A percentile compares a stretch with the other conserved stretches of the same genome.
Conservation (phyloP, 768 basidiomycete species). For the Psilocybe tampanensis region DNA sequence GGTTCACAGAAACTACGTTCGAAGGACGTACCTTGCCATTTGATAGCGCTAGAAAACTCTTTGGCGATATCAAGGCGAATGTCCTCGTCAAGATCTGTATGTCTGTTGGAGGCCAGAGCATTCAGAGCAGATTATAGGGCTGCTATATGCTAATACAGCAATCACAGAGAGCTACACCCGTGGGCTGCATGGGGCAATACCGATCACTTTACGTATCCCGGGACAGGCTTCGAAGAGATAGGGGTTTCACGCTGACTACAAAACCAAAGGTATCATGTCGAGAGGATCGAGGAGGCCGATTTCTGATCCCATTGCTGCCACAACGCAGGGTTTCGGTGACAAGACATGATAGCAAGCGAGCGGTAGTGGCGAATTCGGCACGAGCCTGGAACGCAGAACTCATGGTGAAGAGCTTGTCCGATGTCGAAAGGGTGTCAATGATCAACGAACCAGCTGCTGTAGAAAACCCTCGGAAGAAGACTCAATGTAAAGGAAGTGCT, state of each 20-base stretch:
- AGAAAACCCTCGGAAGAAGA: too few relatives aligned
- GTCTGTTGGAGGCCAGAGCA: conserved; percentile 25
- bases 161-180: too few relatives aligned
- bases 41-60: conserved; percentile 51
- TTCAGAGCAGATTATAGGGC: conserved; percentile 28
- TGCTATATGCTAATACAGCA: conserved; percentile 27
- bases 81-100: conserved; percentile 30
- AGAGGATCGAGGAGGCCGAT: conserved; percentile 25
- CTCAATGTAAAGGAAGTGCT: too few relatives aligned
- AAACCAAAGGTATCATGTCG: background rate
- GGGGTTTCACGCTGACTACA: conserved; percentile 1
- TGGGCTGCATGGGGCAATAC: background rate
- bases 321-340: conserved; percentile 63
- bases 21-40: conserved; percentile 50
- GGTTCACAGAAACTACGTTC: too few relatives aligned
- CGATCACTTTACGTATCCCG: background rate
- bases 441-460: too few relatives aligned
- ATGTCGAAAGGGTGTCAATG: too few relatives aligned
- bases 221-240: background rate
- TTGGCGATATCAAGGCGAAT: conserved; percentile 43
- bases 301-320: conserved; percentile 33
- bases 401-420: background rate
- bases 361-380: conserved; percentile 49
- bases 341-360: conserved; percentile 57
- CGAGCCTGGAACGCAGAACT: conserved; percentile 31